phyloP scores from a whole-genome alignment of 2,329 filamentous ascomycete species.

The Setomelanomma holmii region DNA sequence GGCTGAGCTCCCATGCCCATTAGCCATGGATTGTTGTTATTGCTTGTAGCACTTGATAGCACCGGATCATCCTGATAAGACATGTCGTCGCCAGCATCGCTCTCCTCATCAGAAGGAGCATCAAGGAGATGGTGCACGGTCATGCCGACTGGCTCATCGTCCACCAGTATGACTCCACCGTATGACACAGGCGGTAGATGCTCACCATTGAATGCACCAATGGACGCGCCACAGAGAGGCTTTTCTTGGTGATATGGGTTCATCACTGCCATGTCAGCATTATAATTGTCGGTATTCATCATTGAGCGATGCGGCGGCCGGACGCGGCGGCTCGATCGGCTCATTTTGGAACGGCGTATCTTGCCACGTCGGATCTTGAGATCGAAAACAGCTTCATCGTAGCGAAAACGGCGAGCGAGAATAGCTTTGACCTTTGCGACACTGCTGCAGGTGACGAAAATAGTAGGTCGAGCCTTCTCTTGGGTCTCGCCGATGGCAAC shows the following conservation, averaged over 20 bases:
- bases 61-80: conserved; percentile 33
- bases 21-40: conserved; percentile 40
- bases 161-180: conserved; percentile 84
- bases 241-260: conserved; percentile 81
- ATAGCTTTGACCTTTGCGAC: conserved; percentile 75
- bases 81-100: conserved; percentile 50
- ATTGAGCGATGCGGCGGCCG: conserved; percentile 49
- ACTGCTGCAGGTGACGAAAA: conserved; percentile 78
- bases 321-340: conserved; percentile 38
- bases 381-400: conserved; percentile 69
- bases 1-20: conserved; percentile 47
- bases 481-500: conserved; percentile 75
- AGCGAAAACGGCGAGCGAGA: conserved; percentile 73
- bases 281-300: conserved; percentile 46
- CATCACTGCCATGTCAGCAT: conserved; percentile 52
- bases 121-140: conserved; percentile 97
- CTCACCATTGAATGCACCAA: conserved; percentile 85
- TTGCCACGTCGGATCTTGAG: conserved; percentile 77
- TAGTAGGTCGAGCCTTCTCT: conserved; percentile 72
- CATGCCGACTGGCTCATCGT: conserved; percentile 88
- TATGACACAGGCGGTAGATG: conserved; percentile 92
- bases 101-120: conserved; percentile 61
- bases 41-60: conserved; percentile 53
- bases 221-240: conserved; percentile 86
- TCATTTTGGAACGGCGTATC: conserved; percentile 67